A percentile compares a stretch with the other conserved stretches of the same genome.
Conservation (phyloP, 169 alveolate genomes). For the Cytauxzoon felis region DNA sequence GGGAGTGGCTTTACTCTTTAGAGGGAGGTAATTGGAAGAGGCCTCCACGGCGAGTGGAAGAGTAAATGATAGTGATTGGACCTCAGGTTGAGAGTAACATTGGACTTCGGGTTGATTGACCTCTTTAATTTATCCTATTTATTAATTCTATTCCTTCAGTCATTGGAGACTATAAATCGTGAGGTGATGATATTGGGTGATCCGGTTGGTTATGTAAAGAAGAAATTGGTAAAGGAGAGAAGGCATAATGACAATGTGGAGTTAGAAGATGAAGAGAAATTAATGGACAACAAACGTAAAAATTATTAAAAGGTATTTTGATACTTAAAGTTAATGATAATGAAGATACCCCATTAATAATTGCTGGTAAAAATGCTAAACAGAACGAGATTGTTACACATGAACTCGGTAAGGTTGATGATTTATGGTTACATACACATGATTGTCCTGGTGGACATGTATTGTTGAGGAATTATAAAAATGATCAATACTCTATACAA, state of each 20-base stretch:
- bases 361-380: constrained; percentile 69
- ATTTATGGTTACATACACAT: constrained; percentile 72
- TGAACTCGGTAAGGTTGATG: constrained; percentile 61
- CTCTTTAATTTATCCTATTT: not conserved
- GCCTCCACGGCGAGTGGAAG: too few species aligned
- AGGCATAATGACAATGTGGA: constrained; percentile 48
- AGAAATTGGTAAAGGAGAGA: constrained; percentile 27
- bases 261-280: constrained; percentile 40
- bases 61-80: too few species aligned
- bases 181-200: constrained; percentile 45
- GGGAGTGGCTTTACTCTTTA: too few species aligned
- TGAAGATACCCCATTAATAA: constrained; percentile 65
- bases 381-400: constrained; percentile 73
- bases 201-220: constrained; percentile 36
- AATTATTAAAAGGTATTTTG: constrained; percentile 65
- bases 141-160: not conserved
- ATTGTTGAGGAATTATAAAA: constrained; percentile 55
- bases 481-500: constrained; percentile 62
- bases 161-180: constrained; percentile 44
- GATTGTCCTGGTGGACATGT: constrained; percentile 76
- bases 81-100: too few species aligned
- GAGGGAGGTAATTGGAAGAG: too few species aligned
- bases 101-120: too few species aligned
- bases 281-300: constrained; percentile 54
- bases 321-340: constrained; percentile 54